Base-by-base conservation (phyloP, 106 monocot species). In the Dendrobium officinale region DNA sequence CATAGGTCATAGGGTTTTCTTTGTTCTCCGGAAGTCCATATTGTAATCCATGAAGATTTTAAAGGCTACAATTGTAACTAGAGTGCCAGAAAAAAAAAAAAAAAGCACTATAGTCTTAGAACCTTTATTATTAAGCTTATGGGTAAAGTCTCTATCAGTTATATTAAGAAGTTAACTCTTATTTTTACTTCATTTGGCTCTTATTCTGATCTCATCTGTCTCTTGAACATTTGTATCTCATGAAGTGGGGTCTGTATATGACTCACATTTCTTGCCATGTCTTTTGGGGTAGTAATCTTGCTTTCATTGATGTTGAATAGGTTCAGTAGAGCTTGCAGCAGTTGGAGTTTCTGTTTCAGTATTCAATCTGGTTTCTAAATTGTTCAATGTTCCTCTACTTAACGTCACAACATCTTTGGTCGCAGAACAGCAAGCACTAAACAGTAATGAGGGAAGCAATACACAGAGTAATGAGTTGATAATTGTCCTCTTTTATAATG, bases 321-420 rank as follows among this genome's bases (percentile, higher is more conserved):
- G 98, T 9, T 91, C 98, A 10, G 80, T 84, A 59, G 95, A 99
- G 76, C 76, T 99, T 75, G 98, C 98, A 17, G 98, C 92, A 8
- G 89, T 95, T 58, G 95, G 98, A 6, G 95, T 95, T 17, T 99
- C 98, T 16, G 80, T 88, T 48, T 95, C 98, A 24, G 79, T 93
- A 16, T 93, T 99, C 95, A 99, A 99, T 88, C 86, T 99, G 73
- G 88, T 93, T 6, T 95, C 98, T 24, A 99, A 95, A 77, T 79
- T 95, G 88, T 87, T 99, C 51, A 99, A 99, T 68, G 79, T 95
- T 42, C 98, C 98, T 27, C 79, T 99, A 77, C 91, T 99, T 74
- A 99, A 91, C 82, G 84, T 99, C 79, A 99, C 98, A 55, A 99
- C 98, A 64, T 99, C 98, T 47, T 95, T 99, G 78, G 98, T 99